These are phyloP conservation scores for Starmerella roubikii DNA, from an alignment of 805 yeast species.

Conservation along the genomic window DNA sequence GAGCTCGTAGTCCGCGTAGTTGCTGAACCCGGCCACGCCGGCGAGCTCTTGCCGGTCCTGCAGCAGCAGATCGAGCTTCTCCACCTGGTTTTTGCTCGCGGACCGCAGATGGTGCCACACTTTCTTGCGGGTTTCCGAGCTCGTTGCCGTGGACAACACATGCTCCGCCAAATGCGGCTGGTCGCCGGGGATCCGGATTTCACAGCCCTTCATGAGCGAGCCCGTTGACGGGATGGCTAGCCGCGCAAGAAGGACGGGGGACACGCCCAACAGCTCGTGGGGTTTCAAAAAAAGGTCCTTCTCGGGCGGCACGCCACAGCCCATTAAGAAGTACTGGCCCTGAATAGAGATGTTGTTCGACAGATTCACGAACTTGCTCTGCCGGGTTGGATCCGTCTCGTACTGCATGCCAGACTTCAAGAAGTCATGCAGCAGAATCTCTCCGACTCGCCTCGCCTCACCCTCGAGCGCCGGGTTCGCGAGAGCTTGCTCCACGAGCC, in stretches of 20 bases:
- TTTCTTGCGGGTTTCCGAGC: conserved; percentile 43
- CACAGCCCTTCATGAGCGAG: neutral
- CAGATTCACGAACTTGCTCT: conserved; percentile 46
- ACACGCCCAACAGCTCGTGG: conserved; percentile 25
- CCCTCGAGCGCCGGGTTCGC: conserved; percentile 33
- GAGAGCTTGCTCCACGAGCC: conserved; percentile 30
- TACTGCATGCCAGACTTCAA: conserved; percentile 80
- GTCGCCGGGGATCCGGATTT: conserved; percentile 4
- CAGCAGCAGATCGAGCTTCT: conserved; percentile 43
- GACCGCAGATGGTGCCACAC: conserved; percentile 68
- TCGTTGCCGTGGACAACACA: conserved; percentile 44
- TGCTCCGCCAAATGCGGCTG: conserved; percentile 41
- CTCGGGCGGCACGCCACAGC: conserved; percentile 23
- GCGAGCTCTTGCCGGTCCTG: conserved; percentile 60
- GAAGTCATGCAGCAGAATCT: conserved; percentile 67
- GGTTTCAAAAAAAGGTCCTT: conserved; percentile 15
- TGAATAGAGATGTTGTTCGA: conserved; percentile 68
- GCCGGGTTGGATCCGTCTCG: conserved; percentile 45
- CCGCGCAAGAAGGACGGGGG: conserved; percentile 22
- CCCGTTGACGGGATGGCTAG: conserved; percentile 12
- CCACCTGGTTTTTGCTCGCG: conserved; percentile 49
- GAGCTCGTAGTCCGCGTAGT: conserved; percentile 68
- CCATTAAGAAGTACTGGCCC: conserved; percentile 62
- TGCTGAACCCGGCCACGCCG: conserved; percentile 50
- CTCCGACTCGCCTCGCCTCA: conserved; percentile 78